These are phyloP conservation scores for Leccinum uliginosum DNA, from an alignment of 768 basidiomycete genomes.

Conservation along the genomic window DNA sequence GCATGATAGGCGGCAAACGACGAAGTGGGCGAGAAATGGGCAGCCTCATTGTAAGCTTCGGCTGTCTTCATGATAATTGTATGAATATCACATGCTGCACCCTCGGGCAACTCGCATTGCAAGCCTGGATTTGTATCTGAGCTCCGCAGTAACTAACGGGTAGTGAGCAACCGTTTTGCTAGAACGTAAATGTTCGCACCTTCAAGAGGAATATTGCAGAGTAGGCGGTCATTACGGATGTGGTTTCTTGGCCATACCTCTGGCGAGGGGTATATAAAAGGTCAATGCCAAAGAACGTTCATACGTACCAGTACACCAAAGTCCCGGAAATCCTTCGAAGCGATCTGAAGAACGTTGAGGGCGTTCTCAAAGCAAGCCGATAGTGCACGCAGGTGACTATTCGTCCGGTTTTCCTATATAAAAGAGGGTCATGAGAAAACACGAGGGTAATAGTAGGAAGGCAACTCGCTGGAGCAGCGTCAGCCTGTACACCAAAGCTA, in stretches of 20 bases:
- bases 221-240: slow-evolving; percentile 84
- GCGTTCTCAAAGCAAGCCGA: slow-evolving; percentile 73
- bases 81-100: slow-evolving; percentile 62
- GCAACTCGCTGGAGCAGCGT: slow-evolving; percentile 49
- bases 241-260: slow-evolving; percentile 83
- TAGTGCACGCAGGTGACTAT: slow-evolving; percentile 64
- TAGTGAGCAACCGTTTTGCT: slow-evolving; percentile 1
- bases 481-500: slow-evolving; percentile 72
- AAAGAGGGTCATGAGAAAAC: background rate
- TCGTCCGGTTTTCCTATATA: slow-evolving; percentile 49
- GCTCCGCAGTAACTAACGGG: slow-evolving; percentile 60
- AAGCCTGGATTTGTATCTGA: slow-evolving; percentile 54
- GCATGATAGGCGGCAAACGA: slow-evolving; percentile 73
- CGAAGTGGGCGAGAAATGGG: slow-evolving; percentile 53
- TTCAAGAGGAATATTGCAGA: slow-evolving; percentile 76
- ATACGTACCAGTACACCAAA: slow-evolving; percentile 67
- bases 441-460: slow-evolving; percentile 1
- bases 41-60: slow-evolving; percentile 74
- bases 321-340: slow-evolving; percentile 67
- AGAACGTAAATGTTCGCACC: slow-evolving; percentile 37
- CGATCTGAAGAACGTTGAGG: slow-evolving; percentile 62
- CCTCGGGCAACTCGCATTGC: slow-evolving; percentile 55
- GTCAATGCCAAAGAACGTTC: slow-evolving; percentile 30
- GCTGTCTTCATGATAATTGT: slow-evolving; percentile 63
- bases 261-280: slow-evolving; percentile 26